Base-by-base conservation (phyloP, 805 yeast species). In the Debaryomyces maramus region DNA sequence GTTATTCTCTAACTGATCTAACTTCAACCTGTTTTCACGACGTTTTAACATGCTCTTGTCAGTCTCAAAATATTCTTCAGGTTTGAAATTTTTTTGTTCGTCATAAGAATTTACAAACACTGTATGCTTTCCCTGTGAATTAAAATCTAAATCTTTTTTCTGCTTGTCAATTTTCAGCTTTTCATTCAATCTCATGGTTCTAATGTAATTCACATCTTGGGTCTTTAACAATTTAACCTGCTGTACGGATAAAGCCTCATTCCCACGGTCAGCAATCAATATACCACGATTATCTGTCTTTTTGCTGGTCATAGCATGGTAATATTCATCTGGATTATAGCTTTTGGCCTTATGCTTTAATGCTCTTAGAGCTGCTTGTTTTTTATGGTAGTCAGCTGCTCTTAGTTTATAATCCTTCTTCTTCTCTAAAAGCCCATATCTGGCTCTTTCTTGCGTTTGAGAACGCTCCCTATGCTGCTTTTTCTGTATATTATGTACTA, bases 391-490 rank as follows among this genome's bases (percentile, higher is more conserved):
- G 53, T 78, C 80, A 14, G 70, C 73, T 4, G 82, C 81, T 54
- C 83, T 63, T 28, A 78, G 56, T 43, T 55, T 56, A 51, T 70
- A 70, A 52, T 70, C 75, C 52, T 70, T 60, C 72, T 93, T 93
- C 76, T 93, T 93, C 65, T 93, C 99, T 32, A 93, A 73, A 24
- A 90, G 79, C 30, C 99, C 99, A 63, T 75, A 81, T 58, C 77
- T 77, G 52, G 78, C 70, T 42, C 99, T 75, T 32, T 77, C 81
- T 34, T 70, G 72, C 1, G 91, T 85, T 65, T 93, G 99, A 5
- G 96, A 78, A 55, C 99, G 80, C 69, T 93, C 99, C 43, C 89
- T 73, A 57, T 93, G 99, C 70, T 93, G 98, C 58, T 88, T 93
- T 72, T 95, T 93, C 63, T 91, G 97, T 8, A 91, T 83, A 56